phyloP scores from a whole-genome alignment of 1,284 basidiomycete genomes.

The Ceratobasidium sp. region DNA sequence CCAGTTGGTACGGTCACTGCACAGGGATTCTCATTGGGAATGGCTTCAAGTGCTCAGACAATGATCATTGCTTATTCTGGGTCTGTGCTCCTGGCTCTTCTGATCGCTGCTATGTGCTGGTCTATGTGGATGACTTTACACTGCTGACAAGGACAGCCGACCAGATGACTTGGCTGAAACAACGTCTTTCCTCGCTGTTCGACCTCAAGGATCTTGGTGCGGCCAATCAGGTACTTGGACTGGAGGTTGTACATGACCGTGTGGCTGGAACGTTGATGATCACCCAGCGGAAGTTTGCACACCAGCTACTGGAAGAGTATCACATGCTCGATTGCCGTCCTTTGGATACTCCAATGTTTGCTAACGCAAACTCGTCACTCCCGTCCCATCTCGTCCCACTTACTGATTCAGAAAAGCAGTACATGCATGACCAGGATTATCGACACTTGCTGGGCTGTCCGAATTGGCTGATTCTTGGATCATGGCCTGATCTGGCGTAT shows the following conservation, averaged over 20 bases:
- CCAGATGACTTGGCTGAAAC: conserved; percentile 12
- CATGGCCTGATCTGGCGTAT: conserved; percentile 3
- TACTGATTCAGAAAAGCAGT: background rate
- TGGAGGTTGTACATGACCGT: conserved; percentile 17
- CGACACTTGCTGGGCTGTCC: conserved; percentile 4
- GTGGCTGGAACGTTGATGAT: conserved; percentile 9
- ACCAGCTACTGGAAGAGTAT: conserved; percentile 2
- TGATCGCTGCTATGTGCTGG: conserved; percentile 7
- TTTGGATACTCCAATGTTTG: conserved; percentile 11
- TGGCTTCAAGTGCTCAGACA: background rate
- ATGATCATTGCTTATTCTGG: conserved; percentile 11
- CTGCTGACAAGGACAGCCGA: background rate
- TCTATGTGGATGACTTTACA: conserved; percentile 28
- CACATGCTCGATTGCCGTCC: conserved; percentile 1
- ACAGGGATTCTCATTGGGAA: background rate
- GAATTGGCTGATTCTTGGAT: conserved; percentile 13
- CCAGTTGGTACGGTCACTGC: background rate
- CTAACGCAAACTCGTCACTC: background rate
- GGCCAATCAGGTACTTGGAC: background rate
- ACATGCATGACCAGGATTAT: conserved; percentile 18
- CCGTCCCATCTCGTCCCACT: conserved; percentile 1
- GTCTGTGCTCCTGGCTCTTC: background rate
- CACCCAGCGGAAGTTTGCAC: conserved; percentile 12
- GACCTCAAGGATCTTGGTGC: conserved; percentile 27
- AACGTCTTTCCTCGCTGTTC: background rate